Base-by-base conservation (phyloP, 169 alveolate species). In the Eimeria brunetti region DNA sequence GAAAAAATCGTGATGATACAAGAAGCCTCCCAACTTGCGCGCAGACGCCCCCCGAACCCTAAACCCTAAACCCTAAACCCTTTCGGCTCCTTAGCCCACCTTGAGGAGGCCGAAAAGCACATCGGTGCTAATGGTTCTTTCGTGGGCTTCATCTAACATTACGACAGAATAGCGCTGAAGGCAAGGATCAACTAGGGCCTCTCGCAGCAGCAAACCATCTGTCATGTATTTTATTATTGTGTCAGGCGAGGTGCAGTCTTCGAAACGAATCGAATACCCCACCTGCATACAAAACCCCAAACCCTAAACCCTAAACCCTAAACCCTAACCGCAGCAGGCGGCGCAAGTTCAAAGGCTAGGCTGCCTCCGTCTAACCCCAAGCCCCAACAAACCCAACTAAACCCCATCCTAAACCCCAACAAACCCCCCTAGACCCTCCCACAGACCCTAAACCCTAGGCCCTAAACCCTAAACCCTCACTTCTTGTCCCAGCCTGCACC, bases 91-190 rank as follows among this genome's bases (percentile, higher is more conserved):
- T 20, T 44, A 22, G 84, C 97, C 38, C 95, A 97, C 99, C 98
- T 99, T 99, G 51, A 99, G 96, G 53, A 99, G 96, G n/a, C 99
- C 99, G 97, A 99, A 99, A 80, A 99, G 97, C 6, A 99, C 99
- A 96, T 99, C 99, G 22, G 99, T 99, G 83, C 99, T 98, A 62
- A 99, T 98, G 41, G 99, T 99, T 91, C 99, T 97, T 96, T 99
- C 99, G 96, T 99, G 99, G 2, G 99, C 99, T 94, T 99, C 99
- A 96, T 99, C 99, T 76, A 99, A 98, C 99, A 99, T 99, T 75
- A 99, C 97, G 75, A 99, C 99, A 84, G 99, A 97, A 96, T 99
- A 99, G 83, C 96, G 80, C 91, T 97, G 94, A 85, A 99, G 97
- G 94, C 97, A 94, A 44, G 99, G 97, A 95, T 99, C 99, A 33